Evolutionary conservation across 768 basidiomycete genomes (phyloP).

Genomic region (Leccinellum luteum): DNA sequence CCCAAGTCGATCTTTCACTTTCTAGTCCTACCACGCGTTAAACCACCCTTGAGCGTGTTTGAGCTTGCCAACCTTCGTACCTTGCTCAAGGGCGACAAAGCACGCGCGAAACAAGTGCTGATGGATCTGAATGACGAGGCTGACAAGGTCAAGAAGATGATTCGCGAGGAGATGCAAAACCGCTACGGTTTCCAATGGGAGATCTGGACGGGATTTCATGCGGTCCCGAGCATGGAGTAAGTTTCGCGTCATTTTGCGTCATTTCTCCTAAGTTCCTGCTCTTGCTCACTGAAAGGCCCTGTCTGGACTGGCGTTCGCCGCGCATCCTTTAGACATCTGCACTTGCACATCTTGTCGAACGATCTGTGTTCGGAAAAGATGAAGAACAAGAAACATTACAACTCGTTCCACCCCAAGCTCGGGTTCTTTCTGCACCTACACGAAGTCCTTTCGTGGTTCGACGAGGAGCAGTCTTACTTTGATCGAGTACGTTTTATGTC

Average conservation of each 20-base stretch:
- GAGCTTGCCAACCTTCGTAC: slow-evolving; percentile 54
- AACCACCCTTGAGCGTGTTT: slow-evolving; percentile 27
- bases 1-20: slow-evolving; percentile 89
- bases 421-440: slow-evolving; percentile 82
- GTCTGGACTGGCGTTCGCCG: neutral
- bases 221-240: slow-evolving; percentile 81
- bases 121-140: slow-evolving; percentile 55
- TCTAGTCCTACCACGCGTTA: slow-evolving; percentile 70
- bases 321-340: slow-evolving; percentile 56
- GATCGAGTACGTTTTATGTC: slow-evolving; percentile 39
- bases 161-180: slow-evolving; percentile 77
- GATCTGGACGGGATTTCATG: slow-evolving; percentile 84
- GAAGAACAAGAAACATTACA: slow-evolving; percentile 90
- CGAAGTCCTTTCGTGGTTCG: slow-evolving; percentile 82
- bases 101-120: slow-evolving; percentile 53
- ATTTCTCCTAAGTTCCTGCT: neutral
- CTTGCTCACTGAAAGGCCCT: neutral
- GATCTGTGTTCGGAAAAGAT: slow-evolving; percentile 68
- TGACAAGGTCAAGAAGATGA: slow-evolving; percentile 49
- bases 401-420: slow-evolving; percentile 80
- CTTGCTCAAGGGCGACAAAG: slow-evolving; percentile 54
- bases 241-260: slow-evolving; percentile 30
- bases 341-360: slow-evolving; percentile 81
- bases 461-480: slow-evolving; percentile 57
- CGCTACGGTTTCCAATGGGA: slow-evolving; percentile 75